phyloP scores from a whole-genome alignment of 2,329 filamentous ascomycete species.

The Ophiostoma australiae region DNA sequence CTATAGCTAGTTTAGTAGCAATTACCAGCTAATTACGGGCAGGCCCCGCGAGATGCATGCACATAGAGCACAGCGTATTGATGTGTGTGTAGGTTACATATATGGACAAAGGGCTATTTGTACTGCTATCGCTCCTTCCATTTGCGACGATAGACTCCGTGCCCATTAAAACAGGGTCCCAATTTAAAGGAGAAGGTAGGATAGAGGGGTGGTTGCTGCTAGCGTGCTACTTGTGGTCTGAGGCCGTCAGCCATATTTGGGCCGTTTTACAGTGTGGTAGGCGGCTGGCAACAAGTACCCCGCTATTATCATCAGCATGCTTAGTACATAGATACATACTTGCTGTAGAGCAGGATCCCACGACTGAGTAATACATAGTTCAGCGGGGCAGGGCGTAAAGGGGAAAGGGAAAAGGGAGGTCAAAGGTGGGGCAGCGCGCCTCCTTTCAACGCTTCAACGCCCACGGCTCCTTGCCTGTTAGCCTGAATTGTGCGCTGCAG shows the following conservation, averaged over 20 bases:
- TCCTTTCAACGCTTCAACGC: not conserved
- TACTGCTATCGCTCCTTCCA: not conserved
- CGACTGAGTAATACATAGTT: not conserved
- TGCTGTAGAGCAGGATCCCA: no score
- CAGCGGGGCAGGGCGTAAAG: slow-evolving; percentile 21
- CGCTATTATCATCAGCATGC: slow-evolving; percentile 15
- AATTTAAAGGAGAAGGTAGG: not conserved
- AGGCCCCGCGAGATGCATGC: slow-evolving; percentile 1
- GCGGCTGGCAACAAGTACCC: slow-evolving; percentile 17
- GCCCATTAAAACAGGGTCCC: slow-evolving; percentile 21
- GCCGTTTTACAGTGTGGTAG: slow-evolving; percentile 3
- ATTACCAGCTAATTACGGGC: slow-evolving; percentile 10
- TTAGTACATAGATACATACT: no score
- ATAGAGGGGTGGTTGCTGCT: slow-evolving; percentile 19
- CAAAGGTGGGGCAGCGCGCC: slow-evolving; percentile 17
- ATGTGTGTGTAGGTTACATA: not conserved
- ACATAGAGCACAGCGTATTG: not conserved
- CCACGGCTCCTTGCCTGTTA: not conserved
- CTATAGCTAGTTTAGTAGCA: not conserved
- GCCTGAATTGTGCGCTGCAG: not conserved
- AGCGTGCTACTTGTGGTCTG: slow-evolving; percentile 14
- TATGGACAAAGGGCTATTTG: not conserved
- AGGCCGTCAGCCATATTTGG: not conserved
- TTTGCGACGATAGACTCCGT: slow-evolving; percentile 16
- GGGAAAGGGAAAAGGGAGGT: slow-evolving; percentile 16